phyloP scores from a whole-genome alignment of 78 protist species.

The Kipferlia bialata region DNA sequence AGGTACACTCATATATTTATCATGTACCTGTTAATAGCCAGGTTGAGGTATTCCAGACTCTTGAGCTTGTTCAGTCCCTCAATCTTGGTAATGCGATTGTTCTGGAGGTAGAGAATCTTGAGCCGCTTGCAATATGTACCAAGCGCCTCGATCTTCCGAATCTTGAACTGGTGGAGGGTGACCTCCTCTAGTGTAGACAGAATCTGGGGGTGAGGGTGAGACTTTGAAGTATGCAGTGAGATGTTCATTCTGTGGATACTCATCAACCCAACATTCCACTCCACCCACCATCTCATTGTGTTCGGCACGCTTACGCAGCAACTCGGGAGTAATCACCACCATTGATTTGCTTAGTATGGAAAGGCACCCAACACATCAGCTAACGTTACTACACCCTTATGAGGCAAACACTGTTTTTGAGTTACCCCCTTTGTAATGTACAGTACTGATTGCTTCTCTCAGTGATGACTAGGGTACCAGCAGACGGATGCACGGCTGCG shows the following conservation, averaged over 20 bases:
- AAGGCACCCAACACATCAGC: too few relatives aligned
- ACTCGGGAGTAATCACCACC: conserved; percentile 37
- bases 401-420: too few relatives aligned
- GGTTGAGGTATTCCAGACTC: conserved; percentile 45
- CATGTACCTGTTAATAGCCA: conserved; percentile 58
- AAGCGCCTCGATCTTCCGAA: conserved; percentile 47
- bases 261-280: too few relatives aligned
- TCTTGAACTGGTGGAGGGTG: conserved; percentile 56
- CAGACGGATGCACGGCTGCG: conserved; percentile 45
- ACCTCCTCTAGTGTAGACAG: conserved; percentile 48
- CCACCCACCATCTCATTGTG: conserved; percentile 67
- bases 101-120: conserved; percentile 40
- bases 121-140: conserved; percentile 38
- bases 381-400: too few relatives aligned
- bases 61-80: conserved; percentile 35
- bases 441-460: too few relatives aligned
- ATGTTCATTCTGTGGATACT: too few relatives aligned
- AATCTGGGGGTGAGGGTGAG: too few relatives aligned
- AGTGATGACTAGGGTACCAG: background rate
- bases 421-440: too few relatives aligned
- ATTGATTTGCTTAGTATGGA: too few relatives aligned
- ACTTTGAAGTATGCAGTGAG: too few relatives aligned
- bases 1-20: too few relatives aligned
- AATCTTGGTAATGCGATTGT: conserved; percentile 40
- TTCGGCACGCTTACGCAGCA: conserved; percentile 52